Evolutionary conservation across 2,329 filamentous ascomycete genomes (phyloP), one percentile per base, ranked within the genome.

Genomic region (Aspergillus awamori): DNA sequence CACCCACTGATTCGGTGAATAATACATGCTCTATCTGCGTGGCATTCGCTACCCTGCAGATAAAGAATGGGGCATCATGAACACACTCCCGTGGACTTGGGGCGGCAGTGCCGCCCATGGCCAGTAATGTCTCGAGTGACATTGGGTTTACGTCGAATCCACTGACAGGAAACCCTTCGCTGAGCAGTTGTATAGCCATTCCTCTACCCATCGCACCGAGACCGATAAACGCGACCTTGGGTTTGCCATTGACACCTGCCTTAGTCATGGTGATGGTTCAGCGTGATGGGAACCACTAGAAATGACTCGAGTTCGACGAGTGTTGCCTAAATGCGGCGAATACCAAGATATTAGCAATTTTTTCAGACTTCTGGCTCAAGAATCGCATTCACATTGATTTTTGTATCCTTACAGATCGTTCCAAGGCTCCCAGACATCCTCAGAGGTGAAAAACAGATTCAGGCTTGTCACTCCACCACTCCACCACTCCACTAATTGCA

Each of bases 191-290:
- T 22, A 53, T 28, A n/a, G 49, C 49, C 49, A 53, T 53, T 8
- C 49, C 49, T 20, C 26, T 26, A 11, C 49, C 49, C 49, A 53
- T 53, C 15, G 49, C 49, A 28, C 49, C 28, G 49, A 53, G 49
- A 20, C 49, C 49, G 24, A 53, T 36, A 22, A 53, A 53, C 26
- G 49, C 49, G 24, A 53, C n/a, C 24, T 53, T 53, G 15, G 49
- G 49, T 36, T 33, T 38, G 8, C 8, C 41, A 3, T 45, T 45
- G 41, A 45, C 41, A 15, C 4, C 2, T n/a, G 41, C 8, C 41
- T 45, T 45, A 8, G 41, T 6, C 41, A 45, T 45, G 13, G 41
- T 8, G 41, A 5, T 45, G 8, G 41, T 17, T 45, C 41, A 45
- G 41, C 20, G 41, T 8, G n/a, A 45, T 15, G 41, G 41, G 20